These are phyloP conservation scores for Silene conica DNA, from an alignment of 148 eudicot species.

Conservation along the genomic window DNA sequence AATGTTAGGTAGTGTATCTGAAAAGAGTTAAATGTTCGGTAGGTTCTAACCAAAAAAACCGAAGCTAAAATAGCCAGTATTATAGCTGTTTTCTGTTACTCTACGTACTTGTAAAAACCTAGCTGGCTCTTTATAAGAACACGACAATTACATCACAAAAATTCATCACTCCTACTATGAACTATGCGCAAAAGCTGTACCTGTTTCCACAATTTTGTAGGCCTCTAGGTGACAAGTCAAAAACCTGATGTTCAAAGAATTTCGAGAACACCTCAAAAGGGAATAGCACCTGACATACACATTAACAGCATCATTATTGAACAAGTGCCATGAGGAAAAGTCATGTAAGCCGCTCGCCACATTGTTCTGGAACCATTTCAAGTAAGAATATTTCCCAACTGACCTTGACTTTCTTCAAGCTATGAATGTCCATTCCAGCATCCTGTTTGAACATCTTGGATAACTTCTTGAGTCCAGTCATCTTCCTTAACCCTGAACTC, in stretches of 20 bases:
- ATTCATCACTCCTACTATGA: too few relatives aligned
- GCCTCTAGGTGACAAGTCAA: conserved; percentile 71
- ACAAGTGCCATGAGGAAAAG: background rate
- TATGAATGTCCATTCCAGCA: conserved; percentile 30
- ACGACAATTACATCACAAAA: background rate
- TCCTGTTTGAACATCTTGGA: conserved; percentile 45
- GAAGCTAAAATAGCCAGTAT: background rate
- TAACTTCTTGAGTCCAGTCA: conserved; percentile 59
- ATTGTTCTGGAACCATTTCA: background rate
- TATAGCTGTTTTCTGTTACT: background rate
- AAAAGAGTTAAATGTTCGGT: too few relatives aligned
- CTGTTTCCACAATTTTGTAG: conserved; percentile 91
- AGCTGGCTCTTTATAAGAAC: background rate
- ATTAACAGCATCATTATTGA: conserved; percentile 2
- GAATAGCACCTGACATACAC: conserved; percentile 66
- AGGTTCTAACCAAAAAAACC: too few relatives aligned
- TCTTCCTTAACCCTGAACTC: conserved; percentile 50
- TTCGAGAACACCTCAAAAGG: conserved; percentile 74
- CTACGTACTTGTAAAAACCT: background rate
- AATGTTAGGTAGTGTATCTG: too few relatives aligned
- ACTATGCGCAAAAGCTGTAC: conserved; percentile 28
- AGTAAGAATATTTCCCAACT: conserved; percentile 14
- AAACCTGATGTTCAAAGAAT: conserved; percentile 54
- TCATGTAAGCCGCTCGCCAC: background rate
- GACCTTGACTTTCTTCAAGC: conserved; percentile 57